These are phyloP conservation scores for Endothia cerciana DNA, from an alignment of 2,329 filamentous ascomycete species.

Conservation along the genomic window DNA sequence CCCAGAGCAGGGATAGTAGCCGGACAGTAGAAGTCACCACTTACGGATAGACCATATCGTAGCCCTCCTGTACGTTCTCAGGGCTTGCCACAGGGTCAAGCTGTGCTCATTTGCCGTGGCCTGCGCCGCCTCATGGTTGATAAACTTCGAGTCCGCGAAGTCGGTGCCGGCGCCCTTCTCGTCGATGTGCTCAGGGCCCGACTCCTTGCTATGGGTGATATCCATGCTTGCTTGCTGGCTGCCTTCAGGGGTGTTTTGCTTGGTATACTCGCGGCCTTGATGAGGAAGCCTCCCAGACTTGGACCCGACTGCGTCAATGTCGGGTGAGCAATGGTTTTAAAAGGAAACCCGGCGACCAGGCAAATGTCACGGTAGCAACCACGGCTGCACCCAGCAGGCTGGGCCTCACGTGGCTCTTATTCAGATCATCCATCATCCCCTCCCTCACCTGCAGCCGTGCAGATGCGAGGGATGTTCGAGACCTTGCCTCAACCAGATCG, in stretches of 20 bases:
- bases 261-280: not conserved
- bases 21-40: slow-evolving; percentile 26
- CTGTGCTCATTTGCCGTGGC: slow-evolving; percentile 44
- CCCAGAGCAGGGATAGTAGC: too few species aligned
- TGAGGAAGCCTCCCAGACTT: not conserved
- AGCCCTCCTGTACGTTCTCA: slow-evolving; percentile 46
- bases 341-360: not conserved
- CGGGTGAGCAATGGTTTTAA: not conserved
- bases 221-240: slow-evolving; percentile 24
- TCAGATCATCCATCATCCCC: not conserved
- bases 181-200: slow-evolving; percentile 24
- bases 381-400: not conserved
- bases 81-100: slow-evolving; percentile 39
- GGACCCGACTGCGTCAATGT: not conserved
- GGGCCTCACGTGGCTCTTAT: slow-evolving; percentile 23
- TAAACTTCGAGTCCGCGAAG: slow-evolving; percentile 40
- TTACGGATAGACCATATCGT: slow-evolving; percentile 46
- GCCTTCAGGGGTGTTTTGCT: not conserved
- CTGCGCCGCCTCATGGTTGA: slow-evolving; percentile 43
- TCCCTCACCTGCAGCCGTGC: not conserved
- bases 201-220: slow-evolving; percentile 27
- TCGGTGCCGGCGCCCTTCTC: slow-evolving; percentile 37
- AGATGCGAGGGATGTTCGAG: not conserved
- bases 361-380: slow-evolving; percentile 24
- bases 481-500: slow-evolving; percentile 4